phyloP scores from a whole-genome alignment of 2,329 filamentous ascomycete species.

The Boeremia exigua region DNA sequence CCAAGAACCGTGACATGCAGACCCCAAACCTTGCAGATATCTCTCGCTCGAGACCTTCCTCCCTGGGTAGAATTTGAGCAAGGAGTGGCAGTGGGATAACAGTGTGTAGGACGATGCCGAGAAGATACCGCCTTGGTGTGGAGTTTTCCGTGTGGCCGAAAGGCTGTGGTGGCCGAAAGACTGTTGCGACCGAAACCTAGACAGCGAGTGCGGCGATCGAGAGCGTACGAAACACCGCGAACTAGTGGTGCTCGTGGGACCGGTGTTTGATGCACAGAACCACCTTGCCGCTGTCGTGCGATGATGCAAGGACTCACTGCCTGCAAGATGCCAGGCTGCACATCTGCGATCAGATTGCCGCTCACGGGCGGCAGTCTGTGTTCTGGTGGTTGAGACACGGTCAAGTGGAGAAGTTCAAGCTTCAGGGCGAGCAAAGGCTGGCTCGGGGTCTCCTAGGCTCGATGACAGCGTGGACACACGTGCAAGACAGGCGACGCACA shows the following conservation, averaged over 20 bases:
- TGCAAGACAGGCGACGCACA: constrained; percentile 1
- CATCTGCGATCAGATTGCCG: not conserved
- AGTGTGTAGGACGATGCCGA: not conserved
- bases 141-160: not conserved
- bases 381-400: too few species aligned
- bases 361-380: too few species aligned
- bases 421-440: too few species aligned
- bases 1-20: not conserved
- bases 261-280: constrained; percentile 8
- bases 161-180: not conserved
- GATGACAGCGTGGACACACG: not conserved
- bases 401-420: too few species aligned
- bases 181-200: not conserved
- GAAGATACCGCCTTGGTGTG: too few species aligned
- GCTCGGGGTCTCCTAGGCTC: too few species aligned
- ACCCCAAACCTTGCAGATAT: constrained; percentile 9
- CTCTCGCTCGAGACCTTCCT: constrained; percentile 8
- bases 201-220: constrained; percentile 1
- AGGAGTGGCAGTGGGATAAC: not conserved
- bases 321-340: not conserved
- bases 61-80: not conserved
- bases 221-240: not conserved
- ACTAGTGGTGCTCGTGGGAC: constrained; percentile 1
- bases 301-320: constrained; percentile 10
- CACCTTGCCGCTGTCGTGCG: constrained; percentile 7